Conservation (phyloP, 306 rosid species). For the Trifolium pratense region DNA sequence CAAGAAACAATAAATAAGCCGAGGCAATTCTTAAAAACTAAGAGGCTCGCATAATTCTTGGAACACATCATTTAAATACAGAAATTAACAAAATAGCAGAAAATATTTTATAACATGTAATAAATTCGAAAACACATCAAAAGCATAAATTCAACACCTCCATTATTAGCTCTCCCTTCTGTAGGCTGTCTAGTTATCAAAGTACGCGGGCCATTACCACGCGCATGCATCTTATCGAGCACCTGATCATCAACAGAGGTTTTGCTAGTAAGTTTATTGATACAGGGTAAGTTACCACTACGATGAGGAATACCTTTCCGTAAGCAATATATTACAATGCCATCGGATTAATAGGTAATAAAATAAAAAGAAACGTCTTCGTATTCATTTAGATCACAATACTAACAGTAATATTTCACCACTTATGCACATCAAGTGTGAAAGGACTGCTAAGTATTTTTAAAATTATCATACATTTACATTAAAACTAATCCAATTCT, state of each 20-base stretch:
- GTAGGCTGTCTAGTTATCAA: slow-evolving; percentile 92
- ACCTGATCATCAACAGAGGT: slow-evolving; percentile 57
- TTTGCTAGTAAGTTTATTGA: slow-evolving; percentile 29
- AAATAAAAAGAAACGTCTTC: background rate
- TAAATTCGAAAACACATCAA: slow-evolving; percentile 15
- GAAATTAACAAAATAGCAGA: background rate
- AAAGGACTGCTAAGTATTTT: background rate
- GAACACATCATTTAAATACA: background rate
- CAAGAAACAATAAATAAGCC: background rate
- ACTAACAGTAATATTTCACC: background rate
- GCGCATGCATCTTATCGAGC: slow-evolving; percentile 96
- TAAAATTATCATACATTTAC: slow-evolving; percentile 1
- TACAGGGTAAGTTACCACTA: slow-evolving; percentile 1
- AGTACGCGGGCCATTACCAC: slow-evolving; percentile 81
- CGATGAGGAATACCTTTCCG: slow-evolving; percentile 1
- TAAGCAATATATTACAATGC: slow-evolving; percentile 16
- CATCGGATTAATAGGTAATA: background rate
- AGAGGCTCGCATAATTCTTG: background rate
- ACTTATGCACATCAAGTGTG: slow-evolving; percentile 19
- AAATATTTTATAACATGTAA: slow-evolving; percentile 26
- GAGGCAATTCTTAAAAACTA: background rate
- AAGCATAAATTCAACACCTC: slow-evolving; percentile 61
- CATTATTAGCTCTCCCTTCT: slow-evolving; percentile 92
- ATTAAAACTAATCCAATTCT: background rate
- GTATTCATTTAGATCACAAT: background rate